phyloP scores from a whole-genome alignment of 768 basidiomycete genomes.

The Mycena olivaceomarginata region DNA sequence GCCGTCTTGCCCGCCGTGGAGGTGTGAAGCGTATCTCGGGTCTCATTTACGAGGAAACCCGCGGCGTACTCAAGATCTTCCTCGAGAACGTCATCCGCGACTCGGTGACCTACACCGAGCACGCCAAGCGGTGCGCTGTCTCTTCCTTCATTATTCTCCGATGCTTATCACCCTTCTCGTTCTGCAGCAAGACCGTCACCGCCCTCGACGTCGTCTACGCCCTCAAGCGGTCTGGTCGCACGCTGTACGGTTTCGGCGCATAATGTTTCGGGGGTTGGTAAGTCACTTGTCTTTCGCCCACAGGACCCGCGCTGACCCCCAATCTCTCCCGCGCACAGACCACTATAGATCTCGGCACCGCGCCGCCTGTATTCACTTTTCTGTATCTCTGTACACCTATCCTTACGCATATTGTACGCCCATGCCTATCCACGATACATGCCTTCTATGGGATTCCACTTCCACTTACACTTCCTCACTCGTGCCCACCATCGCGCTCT shows the following conservation, averaged over 20 bases:
- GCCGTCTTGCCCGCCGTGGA: conserved; percentile 96
- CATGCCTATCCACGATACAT: conserved; percentile 25
- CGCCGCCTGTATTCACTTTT: conserved; percentile 18
- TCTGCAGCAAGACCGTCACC: conserved; percentile 84
- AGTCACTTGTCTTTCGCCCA: not conserved
- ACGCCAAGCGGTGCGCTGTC: conserved; percentile 82
- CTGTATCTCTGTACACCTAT: conserved; percentile 22
- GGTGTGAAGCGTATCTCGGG: conserved; percentile 96
- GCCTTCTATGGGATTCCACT: too few relatives aligned
- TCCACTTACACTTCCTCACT: too few relatives aligned
- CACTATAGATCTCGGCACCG: not conserved
- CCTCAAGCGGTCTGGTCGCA: conserved; percentile 90
- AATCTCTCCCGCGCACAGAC: conserved; percentile 24
- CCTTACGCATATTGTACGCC: conserved; percentile 9
- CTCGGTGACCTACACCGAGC: conserved; percentile 83
- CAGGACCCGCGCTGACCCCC: conserved; percentile 18
- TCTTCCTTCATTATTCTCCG: not conserved
- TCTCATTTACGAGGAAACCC: conserved; percentile 71
- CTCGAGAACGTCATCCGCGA: conserved; percentile 95
- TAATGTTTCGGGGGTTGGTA: conserved; percentile 8
- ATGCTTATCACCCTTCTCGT: not conserved
- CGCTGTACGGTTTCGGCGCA: conserved; percentile 94
- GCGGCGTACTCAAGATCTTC: conserved; percentile 96
- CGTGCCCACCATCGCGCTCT: not conserved
- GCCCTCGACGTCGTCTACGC: conserved; percentile 96